A percentile compares a stretch with the other conserved stretches of the same genome.
phyloP scores from a whole-genome alignment of 257 asterid species.

The Ilex aquifolium region DNA sequence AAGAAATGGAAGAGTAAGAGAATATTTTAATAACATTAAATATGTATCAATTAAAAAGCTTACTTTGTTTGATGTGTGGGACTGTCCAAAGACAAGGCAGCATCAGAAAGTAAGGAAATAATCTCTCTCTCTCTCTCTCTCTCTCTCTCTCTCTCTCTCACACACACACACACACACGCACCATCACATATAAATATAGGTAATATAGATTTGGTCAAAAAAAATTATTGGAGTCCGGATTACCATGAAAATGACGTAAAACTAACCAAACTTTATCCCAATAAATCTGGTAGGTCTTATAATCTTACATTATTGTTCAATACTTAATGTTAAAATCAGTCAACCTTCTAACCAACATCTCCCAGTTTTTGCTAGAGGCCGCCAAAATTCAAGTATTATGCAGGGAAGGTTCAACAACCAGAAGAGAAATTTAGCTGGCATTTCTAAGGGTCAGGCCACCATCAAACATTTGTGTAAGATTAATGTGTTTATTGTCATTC shows the following conservation, averaged over 20 bases:
- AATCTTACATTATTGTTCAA: neutral
- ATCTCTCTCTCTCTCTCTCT: neutral
- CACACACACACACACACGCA: too few relatives aligned
- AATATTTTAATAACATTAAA: too few relatives aligned
- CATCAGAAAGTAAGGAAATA: neutral
- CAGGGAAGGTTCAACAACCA: too few relatives aligned
- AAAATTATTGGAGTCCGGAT: conserved; percentile 1
- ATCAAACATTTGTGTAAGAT: too few relatives aligned
- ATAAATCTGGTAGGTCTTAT: neutral
- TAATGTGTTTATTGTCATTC: neutral
- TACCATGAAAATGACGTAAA: neutral
- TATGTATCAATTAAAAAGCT: neutral
- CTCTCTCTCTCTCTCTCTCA: too few relatives aligned
- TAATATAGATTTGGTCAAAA: conserved; percentile 14
- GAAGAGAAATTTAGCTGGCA: too few relatives aligned
- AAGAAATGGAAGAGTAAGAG: too few relatives aligned
- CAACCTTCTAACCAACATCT: too few relatives aligned
- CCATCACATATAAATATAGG: neutral
- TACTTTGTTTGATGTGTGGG: neutral
- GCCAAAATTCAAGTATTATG: too few relatives aligned
- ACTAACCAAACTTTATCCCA: too few relatives aligned
- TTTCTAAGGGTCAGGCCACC: too few relatives aligned
- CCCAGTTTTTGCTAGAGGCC: too few relatives aligned
- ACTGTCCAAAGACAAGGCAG: neutral
- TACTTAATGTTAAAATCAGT: neutral